These are phyloP conservation scores for Kodamaea hsintzibuensis DNA, from an alignment of 805 yeast species.

Conservation along the genomic window DNA sequence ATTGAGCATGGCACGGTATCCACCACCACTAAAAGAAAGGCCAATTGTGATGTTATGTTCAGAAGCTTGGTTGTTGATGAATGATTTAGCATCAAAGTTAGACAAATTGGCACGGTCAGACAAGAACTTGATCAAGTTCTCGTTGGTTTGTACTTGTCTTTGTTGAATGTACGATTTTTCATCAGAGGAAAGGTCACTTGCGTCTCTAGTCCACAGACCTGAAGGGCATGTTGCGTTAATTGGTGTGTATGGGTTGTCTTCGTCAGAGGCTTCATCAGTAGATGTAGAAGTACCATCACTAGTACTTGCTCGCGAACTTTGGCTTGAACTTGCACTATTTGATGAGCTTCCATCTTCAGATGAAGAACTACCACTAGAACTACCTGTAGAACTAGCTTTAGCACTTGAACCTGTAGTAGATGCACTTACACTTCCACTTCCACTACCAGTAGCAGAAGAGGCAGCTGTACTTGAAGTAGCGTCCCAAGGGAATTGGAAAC, in stretches of 20 bases:
- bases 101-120: conserved; percentile 28
- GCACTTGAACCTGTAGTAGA: background rate
- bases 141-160: conserved; percentile 31
- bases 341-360: background rate
- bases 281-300: conserved; percentile 5
- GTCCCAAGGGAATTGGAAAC: conserved; percentile 7
- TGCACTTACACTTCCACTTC: background rate
- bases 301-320: background rate
- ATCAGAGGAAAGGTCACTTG: conserved; percentile 20
- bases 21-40: conserved; percentile 39
- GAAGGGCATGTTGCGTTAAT: conserved; percentile 31
- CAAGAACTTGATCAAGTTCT: conserved; percentile 29
- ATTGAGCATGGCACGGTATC: conserved; percentile 35
- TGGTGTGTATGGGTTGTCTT: conserved; percentile 28
- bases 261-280: conserved; percentile 14
- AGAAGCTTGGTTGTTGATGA: conserved; percentile 22
- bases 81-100: conserved; percentile 33
- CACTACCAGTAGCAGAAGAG: background rate
- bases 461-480: background rate
- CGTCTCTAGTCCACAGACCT: conserved; percentile 26
- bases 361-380: background rate
- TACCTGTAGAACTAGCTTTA: background rate
- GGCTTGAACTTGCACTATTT: background rate
- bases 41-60: conserved; percentile 29
- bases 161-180: conserved; percentile 29